phyloP scores from a whole-genome alignment of 768 basidiomycete genomes.

The Tricholomella constricta region DNA sequence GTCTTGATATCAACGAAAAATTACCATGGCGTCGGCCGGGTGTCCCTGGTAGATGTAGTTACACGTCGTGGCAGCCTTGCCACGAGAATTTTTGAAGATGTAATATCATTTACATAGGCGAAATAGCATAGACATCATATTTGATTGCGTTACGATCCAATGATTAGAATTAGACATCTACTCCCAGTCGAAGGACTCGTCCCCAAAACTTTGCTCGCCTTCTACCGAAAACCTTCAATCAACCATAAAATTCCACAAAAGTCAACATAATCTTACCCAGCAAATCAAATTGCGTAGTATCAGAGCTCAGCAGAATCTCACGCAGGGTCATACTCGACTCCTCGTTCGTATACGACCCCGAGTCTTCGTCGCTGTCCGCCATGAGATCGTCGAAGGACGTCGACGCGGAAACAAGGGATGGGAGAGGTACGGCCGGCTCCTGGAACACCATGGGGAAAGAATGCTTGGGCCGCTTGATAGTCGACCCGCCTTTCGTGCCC shows the following conservation, averaged over 20 bases:
- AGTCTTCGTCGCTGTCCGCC: conserved; percentile 6
- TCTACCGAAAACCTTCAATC: conserved; percentile 1
- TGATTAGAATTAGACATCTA: conserved; percentile 64
- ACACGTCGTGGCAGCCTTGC: too few species aligned
- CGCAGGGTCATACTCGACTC: conserved; percentile 49
- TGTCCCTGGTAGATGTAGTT: too few species aligned
- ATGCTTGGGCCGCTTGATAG: conserved; percentile 18
- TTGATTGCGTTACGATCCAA: too few species aligned
- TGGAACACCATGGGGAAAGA: conserved; percentile 20
- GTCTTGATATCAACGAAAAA: too few species aligned
- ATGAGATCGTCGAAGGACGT: conserved; percentile 7
- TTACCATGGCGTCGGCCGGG: too few species aligned
- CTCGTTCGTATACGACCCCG: conserved; percentile 33
- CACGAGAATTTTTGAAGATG: too few species aligned
- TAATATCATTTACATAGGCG: too few species aligned
- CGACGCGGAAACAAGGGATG: conserved; percentile 13
- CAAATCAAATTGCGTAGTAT: conserved; percentile 40
- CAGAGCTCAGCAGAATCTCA: conserved; percentile 45
- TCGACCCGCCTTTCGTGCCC: conserved; percentile 20
- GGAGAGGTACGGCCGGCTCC: conserved; percentile 21
- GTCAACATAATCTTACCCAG: conserved; percentile 28
- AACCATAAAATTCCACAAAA: not conserved
- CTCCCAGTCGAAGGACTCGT: conserved; percentile 25
- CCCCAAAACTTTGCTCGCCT: conserved; percentile 13
- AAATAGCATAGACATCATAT: too few species aligned